Evolutionary conservation across 352 stramenopile genomes (phyloP).

Genomic region (Albugo candida): DNA sequence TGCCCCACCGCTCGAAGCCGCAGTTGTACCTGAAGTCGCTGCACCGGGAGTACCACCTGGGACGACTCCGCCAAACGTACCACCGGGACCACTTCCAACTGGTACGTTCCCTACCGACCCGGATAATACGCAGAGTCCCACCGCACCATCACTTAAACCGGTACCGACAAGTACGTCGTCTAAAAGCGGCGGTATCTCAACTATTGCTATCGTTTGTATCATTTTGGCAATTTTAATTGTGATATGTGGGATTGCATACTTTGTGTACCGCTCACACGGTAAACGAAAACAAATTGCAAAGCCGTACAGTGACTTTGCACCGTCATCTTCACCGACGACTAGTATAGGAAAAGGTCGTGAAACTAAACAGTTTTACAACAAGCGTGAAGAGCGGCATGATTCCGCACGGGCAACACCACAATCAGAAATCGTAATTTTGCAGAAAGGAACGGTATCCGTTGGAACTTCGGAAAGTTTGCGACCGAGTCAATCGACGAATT

Average conservation of each 20-base stretch:
- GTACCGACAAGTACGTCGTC: too few species aligned
- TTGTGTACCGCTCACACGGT: slow-evolving; percentile 20
- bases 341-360: slow-evolving; percentile 12
- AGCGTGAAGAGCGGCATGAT: slow-evolving; percentile 2
- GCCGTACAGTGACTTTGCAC: slow-evolving; percentile 8
- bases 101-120: too few species aligned
- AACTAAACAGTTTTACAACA: slow-evolving; percentile 5
- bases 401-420: slow-evolving; percentile 8
- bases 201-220: slow-evolving; percentile 19
- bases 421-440: slow-evolving; percentile 23
- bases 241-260: slow-evolving; percentile 15
- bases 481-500: background rate
- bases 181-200: slow-evolving; percentile 15
- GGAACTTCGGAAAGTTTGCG: background rate
- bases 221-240: slow-evolving; percentile 20
- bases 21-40: too few species aligned
- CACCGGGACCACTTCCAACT: too few species aligned
- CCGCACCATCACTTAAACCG: too few species aligned
- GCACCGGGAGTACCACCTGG: too few species aligned
- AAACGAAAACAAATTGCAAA: slow-evolving; percentile 14
- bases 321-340: slow-evolving; percentile 8
- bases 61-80: too few species aligned
- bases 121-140: too few species aligned
- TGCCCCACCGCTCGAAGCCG: too few species aligned
- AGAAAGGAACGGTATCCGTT: slow-evolving; percentile 12